Base-by-base conservation (phyloP, 2,329 filamentous ascomycete species). In the Capronia americana region DNA sequence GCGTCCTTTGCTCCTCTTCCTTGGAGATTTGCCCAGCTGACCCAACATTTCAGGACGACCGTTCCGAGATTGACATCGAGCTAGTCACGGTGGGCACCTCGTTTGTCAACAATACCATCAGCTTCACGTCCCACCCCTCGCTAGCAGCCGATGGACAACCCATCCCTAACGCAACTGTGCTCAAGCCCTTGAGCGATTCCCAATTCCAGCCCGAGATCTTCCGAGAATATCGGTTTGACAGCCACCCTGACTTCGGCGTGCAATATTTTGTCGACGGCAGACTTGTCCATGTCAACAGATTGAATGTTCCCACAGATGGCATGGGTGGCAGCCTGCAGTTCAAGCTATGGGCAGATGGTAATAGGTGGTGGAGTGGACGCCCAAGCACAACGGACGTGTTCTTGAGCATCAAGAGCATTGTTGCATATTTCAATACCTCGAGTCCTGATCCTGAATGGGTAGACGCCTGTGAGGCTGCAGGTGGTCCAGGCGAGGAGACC, bases 271-370 rank as follows among this genome's bases (percentile, higher is more conserved):
- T 75, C n/a, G 73, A 74, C 53, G 68, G 64, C 23, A 63, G 55
- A 10, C 48, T 73, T 34, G 60, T 74, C 28, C 72, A 74, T 57
- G 57, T 60, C 26, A 72, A 70, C 38, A 50, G 48, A 20, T 44
- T 65, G 12, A 65, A 69, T 26, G 63, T 73, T 14, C 74, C 74
- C 24, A 57, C 59, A 7, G 64, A 64, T 34, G 63, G 68, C 17
- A 34, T 20, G 24, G 53, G 53, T 30, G 74, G 74, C 32, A 69
- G 65, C 38, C 66, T 73, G 28, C 72, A 74, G 34, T 57, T 75
- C 59, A 75, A 74, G 54, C 61, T 75, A n/a, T 75, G 74, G 74
- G 73, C 74, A 17, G 73, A 75, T 51, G 74, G 73, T 11, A 73
- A 70, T 63, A 57, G 71, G 26, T 65, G 67, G 62, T 75, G 74